Evolutionary conservation across 768 basidiomycete genomes (phyloP).

Genomic region (Termitomyces sp.): DNA sequence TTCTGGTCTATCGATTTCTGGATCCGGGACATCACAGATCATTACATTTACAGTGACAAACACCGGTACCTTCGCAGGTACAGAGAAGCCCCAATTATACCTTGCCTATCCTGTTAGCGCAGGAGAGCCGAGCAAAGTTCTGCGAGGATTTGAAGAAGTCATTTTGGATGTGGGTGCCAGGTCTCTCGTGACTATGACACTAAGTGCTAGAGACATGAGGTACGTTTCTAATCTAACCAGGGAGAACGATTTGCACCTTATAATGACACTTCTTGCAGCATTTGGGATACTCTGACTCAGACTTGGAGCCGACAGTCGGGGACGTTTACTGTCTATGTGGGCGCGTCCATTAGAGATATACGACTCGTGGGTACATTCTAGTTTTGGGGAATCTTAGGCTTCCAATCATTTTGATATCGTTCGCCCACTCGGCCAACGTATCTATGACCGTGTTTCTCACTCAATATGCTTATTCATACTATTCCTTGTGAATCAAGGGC

Average conservation of each 20-base stretch:
- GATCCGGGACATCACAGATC: constrained; percentile 24
- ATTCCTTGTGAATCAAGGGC: too few relatives aligned
- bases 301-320: constrained; percentile 45
- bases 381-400: neutral
- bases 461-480: too few relatives aligned
- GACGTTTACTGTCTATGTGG: constrained; percentile 45
- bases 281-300: constrained; percentile 52
- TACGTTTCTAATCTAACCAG: constrained; percentile 13
- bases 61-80: constrained; percentile 39
- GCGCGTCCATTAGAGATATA: constrained; percentile 46
- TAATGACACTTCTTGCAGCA: constrained; percentile 15
- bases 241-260: neutral
- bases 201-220: constrained; percentile 41
- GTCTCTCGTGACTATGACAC: constrained; percentile 26
- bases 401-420: neutral
- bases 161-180: constrained; percentile 30
- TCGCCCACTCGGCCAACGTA: neutral
- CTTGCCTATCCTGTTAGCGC: constrained; percentile 40
- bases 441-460: neutral
- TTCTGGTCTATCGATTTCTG: constrained; percentile 37
- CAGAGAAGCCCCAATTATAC: constrained; percentile 53
- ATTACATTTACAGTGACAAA: constrained; percentile 43
- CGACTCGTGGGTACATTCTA: constrained; percentile 30
- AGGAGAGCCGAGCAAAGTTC: constrained; percentile 42
- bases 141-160: constrained; percentile 49